These are phyloP conservation scores for Pythium guiyangense DNA, from an alignment of 352 stramenopile genomes.

Conservation along the genomic window DNA sequence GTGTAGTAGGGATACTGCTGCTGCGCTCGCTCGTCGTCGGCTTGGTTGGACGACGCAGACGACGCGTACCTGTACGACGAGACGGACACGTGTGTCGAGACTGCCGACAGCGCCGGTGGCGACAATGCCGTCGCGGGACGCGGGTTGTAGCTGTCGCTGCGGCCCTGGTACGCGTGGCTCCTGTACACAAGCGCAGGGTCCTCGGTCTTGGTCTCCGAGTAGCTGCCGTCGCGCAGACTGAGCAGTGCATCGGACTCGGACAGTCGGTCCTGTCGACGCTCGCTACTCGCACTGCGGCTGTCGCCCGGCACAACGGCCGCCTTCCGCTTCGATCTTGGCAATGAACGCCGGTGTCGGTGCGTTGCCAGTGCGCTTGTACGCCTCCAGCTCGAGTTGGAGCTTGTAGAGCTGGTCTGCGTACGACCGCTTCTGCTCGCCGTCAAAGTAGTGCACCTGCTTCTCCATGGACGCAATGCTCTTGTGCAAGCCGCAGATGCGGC, in stretches of 20 bases:
- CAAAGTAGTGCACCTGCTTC: conserved; percentile 59
- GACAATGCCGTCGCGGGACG: not conserved
- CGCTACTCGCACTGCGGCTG: conserved; percentile 6
- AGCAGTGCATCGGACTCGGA: not conserved
- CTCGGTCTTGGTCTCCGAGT: conserved; percentile 8
- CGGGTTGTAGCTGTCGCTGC: too few species aligned
- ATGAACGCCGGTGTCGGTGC: conserved; percentile 27
- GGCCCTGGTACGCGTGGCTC: too few species aligned
- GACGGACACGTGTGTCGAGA: conserved; percentile 8
- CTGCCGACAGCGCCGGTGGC: conserved; percentile 2
- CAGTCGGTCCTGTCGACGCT: not conserved
- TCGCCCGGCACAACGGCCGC: not conserved
- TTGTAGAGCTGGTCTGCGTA: conserved; percentile 45
- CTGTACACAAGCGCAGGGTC: not conserved
- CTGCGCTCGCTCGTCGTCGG: not conserved
- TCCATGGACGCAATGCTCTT: conserved; percentile 60
- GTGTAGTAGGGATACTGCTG: not conserved
- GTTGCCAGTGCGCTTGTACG: conserved; percentile 43
- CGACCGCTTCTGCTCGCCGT: conserved; percentile 43
- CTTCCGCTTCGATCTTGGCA: conserved; percentile 14
- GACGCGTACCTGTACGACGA: conserved; percentile 7
- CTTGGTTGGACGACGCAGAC: not conserved
- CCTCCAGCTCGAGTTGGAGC: conserved; percentile 33
- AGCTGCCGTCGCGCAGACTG: not conserved
- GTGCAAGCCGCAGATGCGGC: conserved; percentile 46